Conservation (phyloP, 1,139 yeast species). For the Debaryomycetaceae sp. region DNA sequence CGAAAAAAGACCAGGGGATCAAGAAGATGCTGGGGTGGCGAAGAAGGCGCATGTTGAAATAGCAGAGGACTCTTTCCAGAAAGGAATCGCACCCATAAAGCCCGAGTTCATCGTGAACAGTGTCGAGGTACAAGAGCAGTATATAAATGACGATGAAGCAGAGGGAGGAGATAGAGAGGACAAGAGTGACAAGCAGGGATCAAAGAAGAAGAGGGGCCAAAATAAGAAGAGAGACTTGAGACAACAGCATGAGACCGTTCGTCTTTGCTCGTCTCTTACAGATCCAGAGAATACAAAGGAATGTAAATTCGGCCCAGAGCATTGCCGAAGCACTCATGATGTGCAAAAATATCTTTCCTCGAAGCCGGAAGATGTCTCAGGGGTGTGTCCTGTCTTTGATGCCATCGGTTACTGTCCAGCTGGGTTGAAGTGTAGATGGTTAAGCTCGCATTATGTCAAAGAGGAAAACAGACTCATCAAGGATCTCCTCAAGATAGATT, state of each 20-base stretch:
- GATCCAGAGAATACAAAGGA: slow-evolving; percentile 47
- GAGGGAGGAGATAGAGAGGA: slow-evolving; percentile 43
- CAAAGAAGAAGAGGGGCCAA: slow-evolving; percentile 69
- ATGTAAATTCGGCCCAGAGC: slow-evolving; percentile 67
- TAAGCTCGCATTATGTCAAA: slow-evolving; percentile 63
- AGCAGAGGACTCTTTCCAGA: slow-evolving; percentile 15
- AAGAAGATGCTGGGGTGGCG: slow-evolving; percentile 13
- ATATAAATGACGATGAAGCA: slow-evolving; percentile 42
- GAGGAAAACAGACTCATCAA: slow-evolving; percentile 44
- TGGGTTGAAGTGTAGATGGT: slow-evolving; percentile 91
- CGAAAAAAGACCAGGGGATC: slow-evolving; percentile 19
- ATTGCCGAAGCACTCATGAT: slow-evolving; percentile 78
- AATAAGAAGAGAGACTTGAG: slow-evolving; percentile 81
- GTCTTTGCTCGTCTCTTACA: slow-evolving; percentile 61
- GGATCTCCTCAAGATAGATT: slow-evolving; percentile 39
- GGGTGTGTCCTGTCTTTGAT: slow-evolving; percentile 77
- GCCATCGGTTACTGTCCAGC: slow-evolving; percentile 88
- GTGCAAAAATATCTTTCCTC: slow-evolving; percentile 55
- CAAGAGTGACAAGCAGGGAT: slow-evolving; percentile 17
- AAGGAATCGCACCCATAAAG: slow-evolving; percentile 67
- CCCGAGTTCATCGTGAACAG: slow-evolving; percentile 50
- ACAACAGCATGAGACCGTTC: slow-evolving; percentile 63
- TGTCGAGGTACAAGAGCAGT: slow-evolving; percentile 37
- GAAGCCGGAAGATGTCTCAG: slow-evolving; percentile 70
- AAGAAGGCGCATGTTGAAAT: slow-evolving; percentile 21